A percentile compares a stretch with the other conserved stretches of the same genome.
Evolutionary conservation across 495 filamentous ascomycete species (phyloP).

Genomic region (Daldinia bambusicola): DNA sequence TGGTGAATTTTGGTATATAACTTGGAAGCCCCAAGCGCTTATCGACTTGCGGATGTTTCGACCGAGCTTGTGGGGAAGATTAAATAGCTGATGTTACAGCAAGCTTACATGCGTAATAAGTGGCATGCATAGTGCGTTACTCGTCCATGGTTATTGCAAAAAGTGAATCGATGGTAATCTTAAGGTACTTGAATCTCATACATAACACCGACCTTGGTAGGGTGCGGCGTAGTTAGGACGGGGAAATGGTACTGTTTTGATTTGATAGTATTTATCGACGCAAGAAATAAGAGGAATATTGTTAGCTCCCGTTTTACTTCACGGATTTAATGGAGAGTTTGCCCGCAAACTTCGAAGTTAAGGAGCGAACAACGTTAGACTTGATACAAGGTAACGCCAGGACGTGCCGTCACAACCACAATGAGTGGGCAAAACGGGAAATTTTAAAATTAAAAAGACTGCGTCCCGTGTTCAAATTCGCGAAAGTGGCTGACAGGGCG

Average conservation of each 20-base stretch:
- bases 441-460: slow-evolving; percentile 25
- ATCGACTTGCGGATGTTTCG: slow-evolving; percentile 23
- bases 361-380: slow-evolving; percentile 21
- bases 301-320: background rate
- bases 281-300: background rate
- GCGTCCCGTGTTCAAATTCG: slow-evolving; percentile 19
- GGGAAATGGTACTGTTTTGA: background rate
- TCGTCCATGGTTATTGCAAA: slow-evolving; percentile 13
- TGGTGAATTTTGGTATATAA: too few relatives aligned
- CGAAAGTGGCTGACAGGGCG: slow-evolving; percentile 18
- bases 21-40: slow-evolving; percentile 22
- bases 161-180: slow-evolving; percentile 10
- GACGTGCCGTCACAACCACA: slow-evolving; percentile 30
- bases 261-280: background rate
- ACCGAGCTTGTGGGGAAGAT: slow-evolving; percentile 41
- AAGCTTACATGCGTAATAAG: slow-evolving; percentile 28
- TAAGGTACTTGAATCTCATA: slow-evolving; percentile 16
- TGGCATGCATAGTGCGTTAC: slow-evolving; percentile 10
- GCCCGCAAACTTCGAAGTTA: slow-evolving; percentile 10
- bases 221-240: background rate
- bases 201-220: slow-evolving; percentile 2
- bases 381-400: slow-evolving; percentile 36
- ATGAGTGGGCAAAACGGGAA: slow-evolving; percentile 12
- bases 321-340: slow-evolving; percentile 13
- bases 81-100: slow-evolving; percentile 31